Base-by-base conservation (phyloP, 352 stramenopile species). In the Globisporangium recalcitrans region DNA sequence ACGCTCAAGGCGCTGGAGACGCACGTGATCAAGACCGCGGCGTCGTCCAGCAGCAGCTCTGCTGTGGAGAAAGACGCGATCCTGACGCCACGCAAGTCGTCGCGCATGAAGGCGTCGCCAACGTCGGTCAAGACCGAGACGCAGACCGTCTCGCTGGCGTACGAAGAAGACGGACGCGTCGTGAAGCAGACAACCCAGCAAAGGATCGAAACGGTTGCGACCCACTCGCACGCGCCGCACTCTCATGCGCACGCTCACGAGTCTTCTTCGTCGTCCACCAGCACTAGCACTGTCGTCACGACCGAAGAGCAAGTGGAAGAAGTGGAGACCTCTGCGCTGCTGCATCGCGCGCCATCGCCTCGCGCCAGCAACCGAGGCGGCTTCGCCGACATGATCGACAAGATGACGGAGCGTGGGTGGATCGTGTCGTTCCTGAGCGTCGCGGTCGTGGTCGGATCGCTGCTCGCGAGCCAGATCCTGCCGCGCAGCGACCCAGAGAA, bases 361-460 rank as follows among this genome's bases (percentile, higher is more conserved):
- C 61, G 55, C 4, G 19, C 42, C 40, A 63, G 52, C 65, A 49
- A 62, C 38, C 27, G n/a, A 14, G 65, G 65, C 21, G 70, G 65
- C 3, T 24, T 80, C 5, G 29, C 57, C 16, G 67, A 78, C 47
- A 56, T 88, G 53, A 60, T 85, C 60, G 47, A 63, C 40, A 88
- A 85, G 63, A 47, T 88, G 48, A 75, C 77, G 29, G 72, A 90
- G 61, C 72, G 69, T 60, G 78, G 74, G 31, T 89, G 80, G 73
- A 58, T 91, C 44, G 66, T 80, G 58, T 88, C 82, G 44, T 74
- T 91, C 46, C 47, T 86, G 58, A 91, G 80, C 67, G 74, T 88
- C n/a, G 71, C 73, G 3, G 75, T 85, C 26, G 81, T 93, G n/a
- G 62, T 88, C 13, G 75, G 70, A 3, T 91, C 82, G 42, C 71